Evolutionary conservation across 495 filamentous ascomycete genomes (phyloP).

Genomic region (Aspergillus saccharolyticus): DNA sequence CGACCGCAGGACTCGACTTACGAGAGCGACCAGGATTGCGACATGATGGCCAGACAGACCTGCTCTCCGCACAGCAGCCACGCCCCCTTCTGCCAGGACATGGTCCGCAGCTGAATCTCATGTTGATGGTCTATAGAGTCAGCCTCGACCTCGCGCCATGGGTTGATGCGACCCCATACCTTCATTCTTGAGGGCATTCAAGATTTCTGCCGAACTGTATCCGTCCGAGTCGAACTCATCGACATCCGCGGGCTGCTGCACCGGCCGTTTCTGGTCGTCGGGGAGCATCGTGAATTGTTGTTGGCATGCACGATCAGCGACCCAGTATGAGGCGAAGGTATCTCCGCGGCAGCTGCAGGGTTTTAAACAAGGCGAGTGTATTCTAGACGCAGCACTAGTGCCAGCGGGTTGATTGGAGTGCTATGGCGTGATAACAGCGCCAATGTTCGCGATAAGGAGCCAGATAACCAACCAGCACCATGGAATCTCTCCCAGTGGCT

Average conservation of each 20-base stretch:
- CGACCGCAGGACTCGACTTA: slow-evolving; percentile 23
- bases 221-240: slow-evolving; percentile 7
- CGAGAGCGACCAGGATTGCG: slow-evolving; percentile 45
- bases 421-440: not conserved
- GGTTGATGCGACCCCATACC: slow-evolving; percentile 5
- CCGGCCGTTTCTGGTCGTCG: not conserved
- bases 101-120: slow-evolving; percentile 44
- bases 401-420: not conserved
- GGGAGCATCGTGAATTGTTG: not conserved
- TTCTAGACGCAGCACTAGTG: not conserved
- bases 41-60: slow-evolving; percentile 48
- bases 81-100: slow-evolving; percentile 46
- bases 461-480: not conserved
- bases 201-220: slow-evolving; percentile 17
- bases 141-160: not conserved
- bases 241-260: not conserved
- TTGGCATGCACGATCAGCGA: not conserved
- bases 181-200: slow-evolving; percentile 25
- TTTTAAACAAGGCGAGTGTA: not conserved
- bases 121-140: slow-evolving; percentile 34
- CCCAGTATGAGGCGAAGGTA: not conserved
- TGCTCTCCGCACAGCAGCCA: slow-evolving; percentile 42
- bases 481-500: not conserved
- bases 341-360: not conserved
- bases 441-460: not conserved